These are phyloP conservation scores for Tulasnella sp. DNA, from an alignment of 768 basidiomycete species.

Conservation along the genomic window DNA sequence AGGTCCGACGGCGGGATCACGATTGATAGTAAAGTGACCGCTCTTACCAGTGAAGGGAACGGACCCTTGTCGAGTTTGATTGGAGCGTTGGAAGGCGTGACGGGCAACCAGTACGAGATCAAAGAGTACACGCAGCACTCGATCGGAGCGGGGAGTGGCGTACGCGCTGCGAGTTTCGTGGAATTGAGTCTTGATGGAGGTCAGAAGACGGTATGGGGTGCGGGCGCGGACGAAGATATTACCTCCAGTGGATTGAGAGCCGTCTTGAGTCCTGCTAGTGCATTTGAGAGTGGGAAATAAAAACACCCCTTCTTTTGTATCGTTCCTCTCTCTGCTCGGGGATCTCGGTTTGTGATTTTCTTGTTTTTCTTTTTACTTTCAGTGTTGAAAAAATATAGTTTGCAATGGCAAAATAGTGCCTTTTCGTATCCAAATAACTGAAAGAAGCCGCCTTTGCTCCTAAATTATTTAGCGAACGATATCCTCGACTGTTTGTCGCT, in stretches of 20 bases:
- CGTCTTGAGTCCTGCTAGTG: conserved; percentile 66
- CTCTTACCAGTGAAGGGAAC: conserved; percentile 75
- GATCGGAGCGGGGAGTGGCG: conserved; percentile 84
- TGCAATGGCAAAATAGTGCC: too few species aligned
- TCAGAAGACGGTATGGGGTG: conserved; percentile 70
- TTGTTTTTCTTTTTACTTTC: too few species aligned
- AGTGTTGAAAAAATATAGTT: too few species aligned
- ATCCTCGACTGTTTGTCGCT: too few species aligned
- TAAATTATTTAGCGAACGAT: too few species aligned
- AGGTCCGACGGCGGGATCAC: conserved; percentile 54
- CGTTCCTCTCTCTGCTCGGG: too few species aligned
- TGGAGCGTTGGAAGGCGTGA: conserved; percentile 58
- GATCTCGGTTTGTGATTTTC: too few species aligned
- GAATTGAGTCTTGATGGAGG: conserved; percentile 56
- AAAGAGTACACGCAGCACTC: conserved; percentile 95
- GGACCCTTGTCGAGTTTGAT: conserved; percentile 86
- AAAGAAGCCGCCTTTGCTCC: too few species aligned
- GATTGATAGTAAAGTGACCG: conserved; percentile 52
- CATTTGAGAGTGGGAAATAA: background rate
- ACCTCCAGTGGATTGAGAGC: conserved; percentile 85
- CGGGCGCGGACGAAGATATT: conserved; percentile 86
- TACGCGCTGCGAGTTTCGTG: conserved; percentile 88
- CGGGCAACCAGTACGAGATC: conserved; percentile 59
- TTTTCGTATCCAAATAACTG: too few species aligned
- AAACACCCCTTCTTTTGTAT: too few species aligned